Evolutionary conservation across 2,329 filamentous ascomycete species (phyloP).

Genomic region (Escovopsis sp.): DNA sequence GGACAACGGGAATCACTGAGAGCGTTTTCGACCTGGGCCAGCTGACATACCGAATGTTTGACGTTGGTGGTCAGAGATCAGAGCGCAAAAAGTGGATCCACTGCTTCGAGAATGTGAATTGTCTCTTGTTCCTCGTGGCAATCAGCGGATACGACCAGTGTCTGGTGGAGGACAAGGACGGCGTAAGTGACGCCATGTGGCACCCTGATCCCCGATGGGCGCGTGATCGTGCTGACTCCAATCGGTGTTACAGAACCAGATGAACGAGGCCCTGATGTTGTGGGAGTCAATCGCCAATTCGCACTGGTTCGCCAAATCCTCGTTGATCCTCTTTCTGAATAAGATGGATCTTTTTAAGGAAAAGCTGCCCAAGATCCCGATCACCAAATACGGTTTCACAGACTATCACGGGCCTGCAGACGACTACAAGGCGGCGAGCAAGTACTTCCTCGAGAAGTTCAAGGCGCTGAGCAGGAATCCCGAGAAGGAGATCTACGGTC

Average conservation of each 20-base stretch:
- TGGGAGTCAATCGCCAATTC: conserved; percentile 79
- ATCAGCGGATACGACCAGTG: conserved; percentile 96
- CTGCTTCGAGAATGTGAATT: conserved; percentile 90
- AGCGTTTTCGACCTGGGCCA: conserved; percentile 93
- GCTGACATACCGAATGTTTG: conserved; percentile 93
- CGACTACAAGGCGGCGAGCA: conserved; percentile 60
- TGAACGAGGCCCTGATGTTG: conserved; percentile 78
- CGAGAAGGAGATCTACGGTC: conserved; percentile 48
- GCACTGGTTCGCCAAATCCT: conserved; percentile 71
- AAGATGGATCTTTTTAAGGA: conserved; percentile 77
- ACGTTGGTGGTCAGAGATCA: conserved; percentile 87
- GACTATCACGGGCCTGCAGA: conserved; percentile 60
- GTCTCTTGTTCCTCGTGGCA: conserved; percentile 81
- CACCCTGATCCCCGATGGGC: neutral
- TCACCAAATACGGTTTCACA: conserved; percentile 60
- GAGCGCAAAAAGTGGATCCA: conserved; percentile 99
- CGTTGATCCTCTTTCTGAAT: conserved; percentile 73
- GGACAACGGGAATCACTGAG: conserved; percentile 94
- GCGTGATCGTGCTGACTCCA: conserved; percentile 7
- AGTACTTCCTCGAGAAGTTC: conserved; percentile 75
- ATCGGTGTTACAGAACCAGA: conserved; percentile 53
- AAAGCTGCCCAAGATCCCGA: conserved; percentile 56
- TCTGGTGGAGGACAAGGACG: conserved; percentile 89
- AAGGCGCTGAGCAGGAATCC: conserved; percentile 56
- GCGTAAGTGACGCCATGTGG: conserved; percentile 41